Conservation (phyloP, 2,329 filamentous ascomycete species). For the Didymella keratinophila region DNA sequence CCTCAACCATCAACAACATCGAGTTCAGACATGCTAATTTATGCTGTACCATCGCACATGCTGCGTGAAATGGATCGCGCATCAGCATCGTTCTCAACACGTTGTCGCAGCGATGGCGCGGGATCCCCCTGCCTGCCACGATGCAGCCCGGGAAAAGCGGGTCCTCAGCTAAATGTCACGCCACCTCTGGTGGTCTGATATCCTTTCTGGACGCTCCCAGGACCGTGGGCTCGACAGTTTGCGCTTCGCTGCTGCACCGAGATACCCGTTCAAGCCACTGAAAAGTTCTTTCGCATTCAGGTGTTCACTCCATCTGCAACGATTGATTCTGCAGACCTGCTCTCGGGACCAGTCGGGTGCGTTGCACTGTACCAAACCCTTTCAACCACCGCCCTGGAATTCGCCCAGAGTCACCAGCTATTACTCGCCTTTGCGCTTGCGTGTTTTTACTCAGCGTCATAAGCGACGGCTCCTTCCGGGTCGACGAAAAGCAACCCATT, state of each 20-base stretch:
- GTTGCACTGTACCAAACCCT: slow-evolving; percentile 12
- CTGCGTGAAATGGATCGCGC: slow-evolving; percentile 1
- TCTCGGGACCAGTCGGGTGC: slow-evolving; percentile 18
- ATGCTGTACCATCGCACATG: slow-evolving; percentile 13
- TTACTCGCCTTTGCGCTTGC: slow-evolving; percentile 26
- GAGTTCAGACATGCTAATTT: neutral
- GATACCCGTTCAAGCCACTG: slow-evolving; percentile 27
- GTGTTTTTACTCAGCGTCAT: slow-evolving; percentile 31
- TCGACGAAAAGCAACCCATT: slow-evolving; percentile 7
- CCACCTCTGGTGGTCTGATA: slow-evolving; percentile 48
- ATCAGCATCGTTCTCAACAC: slow-evolving; percentile 10
- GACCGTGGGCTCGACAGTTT: slow-evolving; percentile 17
- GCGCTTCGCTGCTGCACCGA: slow-evolving; percentile 29
- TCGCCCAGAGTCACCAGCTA: slow-evolving; percentile 16
- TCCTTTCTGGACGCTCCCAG: slow-evolving; percentile 20
- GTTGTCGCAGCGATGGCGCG: slow-evolving; percentile 9
- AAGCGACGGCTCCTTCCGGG: slow-evolving; percentile 27
- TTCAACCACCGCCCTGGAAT: slow-evolving; percentile 14
- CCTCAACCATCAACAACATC: neutral
- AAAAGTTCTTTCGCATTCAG: slow-evolving; percentile 20
- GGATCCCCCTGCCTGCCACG: slow-evolving; percentile 9
- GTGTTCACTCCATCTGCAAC: slow-evolving; percentile 23
- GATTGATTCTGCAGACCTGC: slow-evolving; percentile 20
- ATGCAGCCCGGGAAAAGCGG: slow-evolving; percentile 23
- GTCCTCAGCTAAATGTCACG: slow-evolving; percentile 39